Percentiles rank a stretch among this genome's conserved stretches.
Conservation (phyloP, 1,284 basidiomycete genomes). For the Trichosporon sp. region DNA sequence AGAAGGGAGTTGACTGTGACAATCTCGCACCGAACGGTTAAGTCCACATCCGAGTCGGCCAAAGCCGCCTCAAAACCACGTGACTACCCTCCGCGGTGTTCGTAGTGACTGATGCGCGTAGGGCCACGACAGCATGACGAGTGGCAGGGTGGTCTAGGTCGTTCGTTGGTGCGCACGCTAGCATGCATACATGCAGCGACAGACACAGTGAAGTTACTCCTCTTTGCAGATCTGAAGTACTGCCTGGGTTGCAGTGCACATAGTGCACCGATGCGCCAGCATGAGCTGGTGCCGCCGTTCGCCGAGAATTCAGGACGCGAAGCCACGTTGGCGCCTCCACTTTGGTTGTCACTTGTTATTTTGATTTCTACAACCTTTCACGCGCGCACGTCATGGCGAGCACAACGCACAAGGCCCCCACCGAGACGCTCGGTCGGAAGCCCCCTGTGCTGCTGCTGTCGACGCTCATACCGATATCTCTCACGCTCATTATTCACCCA, state of each 20-base stretch:
- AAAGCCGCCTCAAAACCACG: background rate
- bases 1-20: background rate
- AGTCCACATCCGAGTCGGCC: background rate
- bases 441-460: conserved; percentile 34
- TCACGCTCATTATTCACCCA: conserved; percentile 38
- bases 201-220: too few species aligned
- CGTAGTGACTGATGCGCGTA: too few species aligned
- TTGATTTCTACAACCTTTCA: background rate
- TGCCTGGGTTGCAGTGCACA: too few species aligned
- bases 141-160: too few species aligned
- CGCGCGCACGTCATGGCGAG: background rate
- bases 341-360: background rate
- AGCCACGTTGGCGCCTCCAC: background rate
- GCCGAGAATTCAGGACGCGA: background rate
- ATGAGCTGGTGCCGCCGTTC: background rate
- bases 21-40: background rate
- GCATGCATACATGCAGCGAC: too few species aligned
- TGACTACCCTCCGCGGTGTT: background rate
- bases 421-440: conserved; percentile 22
- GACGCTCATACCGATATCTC: conserved; percentile 38
- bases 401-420: conserved; percentile 1
- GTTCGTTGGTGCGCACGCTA: too few species aligned
- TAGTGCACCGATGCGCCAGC: too few species aligned
- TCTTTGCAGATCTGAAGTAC: too few species aligned
- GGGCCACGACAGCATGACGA: too few species aligned